Conservation (phyloP, 2,329 filamentous ascomycete genomes). For the Aspergillus amoenus region DNA sequence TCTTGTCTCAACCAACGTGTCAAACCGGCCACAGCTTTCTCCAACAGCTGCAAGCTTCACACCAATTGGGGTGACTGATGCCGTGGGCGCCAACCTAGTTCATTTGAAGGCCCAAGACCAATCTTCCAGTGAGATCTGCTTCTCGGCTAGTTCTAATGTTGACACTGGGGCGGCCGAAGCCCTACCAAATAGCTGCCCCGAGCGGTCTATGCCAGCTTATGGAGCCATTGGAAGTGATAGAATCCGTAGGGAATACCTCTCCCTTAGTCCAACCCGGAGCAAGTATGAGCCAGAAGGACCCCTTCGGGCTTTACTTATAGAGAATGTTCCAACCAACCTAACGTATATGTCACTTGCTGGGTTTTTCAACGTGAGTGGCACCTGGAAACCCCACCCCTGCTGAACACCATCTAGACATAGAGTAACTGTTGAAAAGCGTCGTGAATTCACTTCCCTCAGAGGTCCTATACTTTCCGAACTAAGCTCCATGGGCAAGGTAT, state of each 20-base stretch:
- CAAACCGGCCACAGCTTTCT: slow-evolving; percentile 50
- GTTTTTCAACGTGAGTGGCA: slow-evolving; percentile 40
- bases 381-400: not conserved
- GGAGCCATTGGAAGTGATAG: slow-evolving; percentile 25
- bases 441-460: slow-evolving; percentile 38
- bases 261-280: slow-evolving; percentile 15
- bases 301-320: slow-evolving; percentile 32
- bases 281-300: slow-evolving; percentile 28
- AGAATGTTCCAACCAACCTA: slow-evolving; percentile 31
- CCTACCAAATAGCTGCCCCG: slow-evolving; percentile 11
- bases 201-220: slow-evolving; percentile 18
- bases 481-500: slow-evolving; percentile 45
- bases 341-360: slow-evolving; percentile 36
- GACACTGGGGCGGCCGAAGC: slow-evolving; percentile 15
- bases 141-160: slow-evolving; percentile 22
- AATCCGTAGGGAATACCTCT: slow-evolving; percentile 8
- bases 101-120: slow-evolving; percentile 13
- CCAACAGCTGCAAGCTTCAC: slow-evolving; percentile 64
- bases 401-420: not conserved
- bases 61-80: slow-evolving; percentile 42
- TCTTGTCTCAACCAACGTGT: slow-evolving; percentile 19
- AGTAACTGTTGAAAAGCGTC: slow-evolving; percentile 23
- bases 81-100: slow-evolving; percentile 8
- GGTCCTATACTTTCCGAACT: slow-evolving; percentile 39
- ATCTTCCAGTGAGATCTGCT: slow-evolving; percentile 15